Evolutionary conservation across 2,329 filamentous ascomycete genomes (phyloP).

Genomic region (Aspergillus alliaceus): DNA sequence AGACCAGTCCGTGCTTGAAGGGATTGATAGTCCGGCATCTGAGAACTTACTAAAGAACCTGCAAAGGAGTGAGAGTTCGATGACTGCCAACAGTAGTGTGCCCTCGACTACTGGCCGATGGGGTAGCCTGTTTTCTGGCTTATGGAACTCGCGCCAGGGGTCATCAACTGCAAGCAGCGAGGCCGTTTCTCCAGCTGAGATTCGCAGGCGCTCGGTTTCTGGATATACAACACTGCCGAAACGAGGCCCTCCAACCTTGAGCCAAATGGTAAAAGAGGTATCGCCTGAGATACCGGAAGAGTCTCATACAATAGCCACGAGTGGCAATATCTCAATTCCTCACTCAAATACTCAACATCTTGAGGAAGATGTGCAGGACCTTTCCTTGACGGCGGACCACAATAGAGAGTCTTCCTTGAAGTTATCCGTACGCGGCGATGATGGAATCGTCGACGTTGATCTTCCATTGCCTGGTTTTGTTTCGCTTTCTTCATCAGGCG

Average conservation of each 20-base stretch:
- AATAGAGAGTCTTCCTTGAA: constrained; percentile 50
- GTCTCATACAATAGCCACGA: constrained; percentile 22
- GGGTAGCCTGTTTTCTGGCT: constrained; percentile 57
- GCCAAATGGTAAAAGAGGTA: constrained; percentile 37
- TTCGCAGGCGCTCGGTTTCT: constrained; percentile 31
- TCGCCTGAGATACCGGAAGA: constrained; percentile 20
- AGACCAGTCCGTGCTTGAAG: constrained; percentile 26
- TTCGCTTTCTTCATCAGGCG: constrained; percentile 47
- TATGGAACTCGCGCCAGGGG: constrained; percentile 54
- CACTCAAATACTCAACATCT: constrained; percentile 19
- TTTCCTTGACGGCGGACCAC: constrained; percentile 29
- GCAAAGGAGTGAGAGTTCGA: constrained; percentile 53
- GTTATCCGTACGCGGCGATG: constrained; percentile 56
- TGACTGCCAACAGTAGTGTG: constrained; percentile 47
- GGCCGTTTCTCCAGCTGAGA: constrained; percentile 19
- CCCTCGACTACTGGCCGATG: constrained; percentile 52
- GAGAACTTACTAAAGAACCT: constrained; percentile 56
- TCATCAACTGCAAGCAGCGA: constrained; percentile 46
- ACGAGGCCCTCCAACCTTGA: constrained; percentile 29
- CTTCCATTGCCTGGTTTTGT: constrained; percentile 56
- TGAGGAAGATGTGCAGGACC: constrained; percentile 27
- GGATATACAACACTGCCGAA: constrained; percentile 23
- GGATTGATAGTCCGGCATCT: constrained; percentile 50
- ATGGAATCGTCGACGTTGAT: constrained; percentile 62
- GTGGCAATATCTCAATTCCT: constrained; percentile 39